Evolutionary conservation across 78 protist genomes (phyloP).

Genomic region (Dictyostelium citrinum): DNA sequence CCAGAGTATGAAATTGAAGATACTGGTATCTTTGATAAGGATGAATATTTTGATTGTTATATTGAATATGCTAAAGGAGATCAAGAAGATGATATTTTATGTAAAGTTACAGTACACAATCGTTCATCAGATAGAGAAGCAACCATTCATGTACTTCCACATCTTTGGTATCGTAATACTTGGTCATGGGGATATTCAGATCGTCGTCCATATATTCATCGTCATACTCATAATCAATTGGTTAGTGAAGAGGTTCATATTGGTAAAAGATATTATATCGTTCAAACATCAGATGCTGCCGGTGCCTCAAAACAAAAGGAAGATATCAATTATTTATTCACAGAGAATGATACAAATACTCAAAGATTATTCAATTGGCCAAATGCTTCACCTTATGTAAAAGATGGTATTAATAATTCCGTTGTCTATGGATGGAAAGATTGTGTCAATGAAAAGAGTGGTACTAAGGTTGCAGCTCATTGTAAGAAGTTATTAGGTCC

Average conservation of each 20-base stretch:
- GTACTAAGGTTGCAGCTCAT: constrained; percentile 75
- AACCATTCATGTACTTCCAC: constrained; percentile 76
- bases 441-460: constrained; percentile 53
- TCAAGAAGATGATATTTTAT: constrained; percentile 72
- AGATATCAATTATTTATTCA: constrained; percentile 73
- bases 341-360: constrained; percentile 85
- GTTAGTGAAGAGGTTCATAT: constrained; percentile 54
- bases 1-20: constrained; percentile 89
- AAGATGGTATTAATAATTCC: constrained; percentile 82
- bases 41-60: constrained; percentile 62
- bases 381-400: constrained; percentile 36
- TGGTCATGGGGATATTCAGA: constrained; percentile 90
- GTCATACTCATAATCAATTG: neutral
- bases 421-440: constrained; percentile 59
- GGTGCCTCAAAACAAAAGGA: neutral
- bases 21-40: constrained; percentile 78
- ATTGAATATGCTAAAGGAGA: constrained; percentile 87
- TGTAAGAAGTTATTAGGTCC: neutral
- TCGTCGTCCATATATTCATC: neutral
- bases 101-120: constrained; percentile 72
- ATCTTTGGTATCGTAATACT: constrained; percentile 88
- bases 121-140: constrained; percentile 14
- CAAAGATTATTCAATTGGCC: constrained; percentile 42
- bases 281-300: neutral
- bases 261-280: constrained; percentile 40